A percentile compares a stretch with the other conserved stretches of the same genome.
phyloP scores from a whole-genome alignment of 768 basidiomycete species.

The Termitomyces sp. region DNA sequence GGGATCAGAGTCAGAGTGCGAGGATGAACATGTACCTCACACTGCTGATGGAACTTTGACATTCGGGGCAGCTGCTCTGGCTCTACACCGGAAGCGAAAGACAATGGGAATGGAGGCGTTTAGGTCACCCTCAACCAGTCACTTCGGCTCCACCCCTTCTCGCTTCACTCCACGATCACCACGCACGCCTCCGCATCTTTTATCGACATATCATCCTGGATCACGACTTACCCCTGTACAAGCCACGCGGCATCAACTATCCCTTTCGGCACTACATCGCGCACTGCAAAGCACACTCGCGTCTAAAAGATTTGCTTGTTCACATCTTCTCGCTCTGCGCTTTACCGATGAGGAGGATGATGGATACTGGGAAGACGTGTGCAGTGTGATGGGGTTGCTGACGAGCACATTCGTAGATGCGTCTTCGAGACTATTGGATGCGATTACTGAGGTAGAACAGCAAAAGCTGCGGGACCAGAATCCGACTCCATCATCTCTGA shows the following conservation, averaged over 20 bases:
- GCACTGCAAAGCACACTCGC: slow-evolving; percentile 65
- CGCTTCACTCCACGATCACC: slow-evolving; percentile 29
- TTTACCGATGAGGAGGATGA: slow-evolving; percentile 72
- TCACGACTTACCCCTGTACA: slow-evolving; percentile 66
- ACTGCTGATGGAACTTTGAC: slow-evolving; percentile 18
- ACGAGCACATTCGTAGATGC: slow-evolving; percentile 67
- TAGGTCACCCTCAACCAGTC: slow-evolving; percentile 31
- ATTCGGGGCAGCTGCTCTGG: slow-evolving; percentile 64
- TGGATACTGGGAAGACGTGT: slow-evolving; percentile 83
- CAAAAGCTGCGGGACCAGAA: slow-evolving; percentile 48
- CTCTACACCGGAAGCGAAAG: slow-evolving; percentile 52
- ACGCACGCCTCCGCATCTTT: slow-evolving; percentile 21
- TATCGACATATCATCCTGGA: slow-evolving; percentile 37
- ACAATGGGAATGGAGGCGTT: slow-evolving; percentile 49
- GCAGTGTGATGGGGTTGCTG: slow-evolving; percentile 68
- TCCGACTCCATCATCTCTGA: slow-evolving; percentile 34
- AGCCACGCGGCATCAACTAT: slow-evolving; percentile 61
- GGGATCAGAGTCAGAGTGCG: slow-evolving; percentile 31
- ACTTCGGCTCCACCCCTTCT: slow-evolving; percentile 26
- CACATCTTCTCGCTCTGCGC: slow-evolving; percentile 76
- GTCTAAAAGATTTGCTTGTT: slow-evolving; percentile 73
- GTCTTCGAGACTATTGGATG: slow-evolving; percentile 56
- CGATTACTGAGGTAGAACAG: slow-evolving; percentile 58
- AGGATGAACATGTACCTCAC: slow-evolving; percentile 17
- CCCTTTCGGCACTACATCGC: slow-evolving; percentile 57